These are phyloP conservation scores for Gentiana straminea DNA, from an alignment of 257 asterid species.

Conservation along the genomic window DNA sequence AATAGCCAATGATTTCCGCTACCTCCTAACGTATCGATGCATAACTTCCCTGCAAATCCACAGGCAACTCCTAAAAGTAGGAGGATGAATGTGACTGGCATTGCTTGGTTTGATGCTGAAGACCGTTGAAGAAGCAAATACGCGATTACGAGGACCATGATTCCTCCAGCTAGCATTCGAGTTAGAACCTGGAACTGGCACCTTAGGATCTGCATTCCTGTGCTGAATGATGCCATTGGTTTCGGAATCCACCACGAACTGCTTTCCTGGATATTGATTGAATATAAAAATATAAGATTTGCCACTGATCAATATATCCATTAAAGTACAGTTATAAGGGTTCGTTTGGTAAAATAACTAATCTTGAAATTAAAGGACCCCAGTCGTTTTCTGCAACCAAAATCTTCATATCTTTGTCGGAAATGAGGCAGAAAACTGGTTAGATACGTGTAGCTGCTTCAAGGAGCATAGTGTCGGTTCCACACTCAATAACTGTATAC, in stretches of 20 bases:
- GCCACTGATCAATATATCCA: too few relatives aligned
- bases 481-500: too few relatives aligned
- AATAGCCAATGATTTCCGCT: constrained; percentile 57
- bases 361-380: too few relatives aligned
- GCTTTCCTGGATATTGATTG: constrained; percentile 32
- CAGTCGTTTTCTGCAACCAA: too few relatives aligned
- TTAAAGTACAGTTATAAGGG: too few relatives aligned
- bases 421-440: too few relatives aligned
- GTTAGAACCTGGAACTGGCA: constrained; percentile 69
- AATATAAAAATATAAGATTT: too few relatives aligned
- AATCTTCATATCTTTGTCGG: too few relatives aligned
- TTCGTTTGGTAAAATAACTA: too few relatives aligned
- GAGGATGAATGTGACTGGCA: constrained; percentile 77
- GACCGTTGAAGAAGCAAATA: constrained; percentile 59
- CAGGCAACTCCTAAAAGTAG: constrained; percentile 51
- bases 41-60: constrained; percentile 67
- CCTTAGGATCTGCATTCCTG: constrained; percentile 48
- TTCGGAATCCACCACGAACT: constrained; percentile 83
- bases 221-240: constrained; percentile 39
- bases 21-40: constrained; percentile 82
- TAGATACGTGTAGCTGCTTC: too few relatives aligned
- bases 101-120: constrained; percentile 47
- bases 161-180: constrained; percentile 58
- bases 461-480: too few relatives aligned
- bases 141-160: constrained; percentile 47